These are phyloP conservation scores for Diplodia corticola DNA, from an alignment of 2,329 filamentous ascomycete species.

Conservation along the genomic window DNA sequence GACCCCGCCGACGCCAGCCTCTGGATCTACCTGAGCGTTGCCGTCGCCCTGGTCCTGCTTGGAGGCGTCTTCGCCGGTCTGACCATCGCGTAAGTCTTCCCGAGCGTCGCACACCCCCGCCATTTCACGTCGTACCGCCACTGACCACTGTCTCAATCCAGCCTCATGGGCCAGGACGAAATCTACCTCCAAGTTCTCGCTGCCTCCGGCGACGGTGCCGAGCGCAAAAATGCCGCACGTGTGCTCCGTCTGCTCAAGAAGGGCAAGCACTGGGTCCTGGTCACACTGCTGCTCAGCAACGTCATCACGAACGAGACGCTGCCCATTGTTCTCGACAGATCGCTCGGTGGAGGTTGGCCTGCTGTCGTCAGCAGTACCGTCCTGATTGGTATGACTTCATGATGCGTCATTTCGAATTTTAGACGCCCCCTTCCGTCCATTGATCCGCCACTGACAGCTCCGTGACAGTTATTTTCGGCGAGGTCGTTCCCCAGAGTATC, in stretches of 20 bases:
- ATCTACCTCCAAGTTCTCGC: slow-evolving; percentile 96
- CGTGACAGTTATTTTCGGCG: slow-evolving; percentile 86
- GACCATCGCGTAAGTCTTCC: slow-evolving; percentile 71
- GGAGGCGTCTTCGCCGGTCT: slow-evolving; percentile 94
- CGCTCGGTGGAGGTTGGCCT: slow-evolving; percentile 89
- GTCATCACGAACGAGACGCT: slow-evolving; percentile 98
- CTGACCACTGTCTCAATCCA: slow-evolving; percentile 36
- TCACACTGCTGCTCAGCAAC: slow-evolving; percentile 90
- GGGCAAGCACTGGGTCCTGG: slow-evolving; percentile 97
- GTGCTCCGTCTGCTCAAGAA: slow-evolving; percentile 78
- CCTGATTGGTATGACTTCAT: slow-evolving; percentile 71
- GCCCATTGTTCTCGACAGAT: slow-evolving; percentile 91
- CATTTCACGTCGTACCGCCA: not conserved
- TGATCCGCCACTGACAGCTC: slow-evolving; percentile 3
- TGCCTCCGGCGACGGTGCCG: slow-evolving; percentile 78
- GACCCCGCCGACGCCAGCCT: slow-evolving; percentile 60
- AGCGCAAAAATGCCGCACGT: slow-evolving; percentile 79
- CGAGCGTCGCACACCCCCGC: not conserved
- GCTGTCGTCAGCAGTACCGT: slow-evolving; percentile 92
- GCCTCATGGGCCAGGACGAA: slow-evolving; percentile 76
- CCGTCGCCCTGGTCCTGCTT: slow-evolving; percentile 76
- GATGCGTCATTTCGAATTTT: not conserved
- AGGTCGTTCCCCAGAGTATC: slow-evolving; percentile 92
- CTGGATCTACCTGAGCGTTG: slow-evolving; percentile 79
- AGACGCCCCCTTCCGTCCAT: not conserved